These are phyloP conservation scores for Cadophora sp. DNA, from an alignment of 2,329 filamentous ascomycete species.

Conservation along the genomic window DNA sequence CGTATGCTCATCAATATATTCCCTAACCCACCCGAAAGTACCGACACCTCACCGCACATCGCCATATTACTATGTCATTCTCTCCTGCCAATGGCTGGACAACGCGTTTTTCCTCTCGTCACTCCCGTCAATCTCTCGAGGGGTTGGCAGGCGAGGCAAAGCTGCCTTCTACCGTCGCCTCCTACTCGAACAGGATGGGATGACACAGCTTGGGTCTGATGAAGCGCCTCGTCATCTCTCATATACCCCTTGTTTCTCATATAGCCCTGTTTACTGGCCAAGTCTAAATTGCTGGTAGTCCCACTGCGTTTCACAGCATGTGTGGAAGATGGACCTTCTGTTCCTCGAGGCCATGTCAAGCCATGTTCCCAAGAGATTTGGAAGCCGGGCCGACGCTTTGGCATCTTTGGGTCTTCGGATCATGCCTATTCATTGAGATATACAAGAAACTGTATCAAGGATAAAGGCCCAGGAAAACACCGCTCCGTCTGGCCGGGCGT, in stretches of 20 bases:
- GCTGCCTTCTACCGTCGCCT: neutral
- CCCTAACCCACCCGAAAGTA: neutral
- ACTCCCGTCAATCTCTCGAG: neutral
- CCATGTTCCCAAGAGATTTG: conserved; percentile 16
- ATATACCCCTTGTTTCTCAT: neutral
- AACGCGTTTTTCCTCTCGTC: neutral
- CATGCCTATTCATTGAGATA: conserved; percentile 22
- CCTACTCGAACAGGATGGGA: neutral
- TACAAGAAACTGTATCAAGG: conserved; percentile 11
- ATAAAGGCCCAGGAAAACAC: conserved; percentile 7
- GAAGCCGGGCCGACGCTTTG: conserved; percentile 22
- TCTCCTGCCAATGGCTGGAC: neutral
- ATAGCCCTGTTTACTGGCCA: neutral
- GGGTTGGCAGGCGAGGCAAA: neutral
- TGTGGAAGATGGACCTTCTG: neutral
- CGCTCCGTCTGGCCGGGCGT: conserved; percentile 23
- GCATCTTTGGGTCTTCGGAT: conserved; percentile 13
- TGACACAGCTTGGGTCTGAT: neutral
- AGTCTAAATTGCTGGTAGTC: conserved; percentile 3
- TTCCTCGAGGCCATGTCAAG: neutral
- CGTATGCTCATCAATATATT: neutral
- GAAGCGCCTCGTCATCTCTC: neutral
- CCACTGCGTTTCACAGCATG: neutral
- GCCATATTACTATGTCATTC: neutral
- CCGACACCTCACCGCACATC: neutral